Conservation (phyloP, 1,284 basidiomycete species). For the Boletellus deceptivus region DNA sequence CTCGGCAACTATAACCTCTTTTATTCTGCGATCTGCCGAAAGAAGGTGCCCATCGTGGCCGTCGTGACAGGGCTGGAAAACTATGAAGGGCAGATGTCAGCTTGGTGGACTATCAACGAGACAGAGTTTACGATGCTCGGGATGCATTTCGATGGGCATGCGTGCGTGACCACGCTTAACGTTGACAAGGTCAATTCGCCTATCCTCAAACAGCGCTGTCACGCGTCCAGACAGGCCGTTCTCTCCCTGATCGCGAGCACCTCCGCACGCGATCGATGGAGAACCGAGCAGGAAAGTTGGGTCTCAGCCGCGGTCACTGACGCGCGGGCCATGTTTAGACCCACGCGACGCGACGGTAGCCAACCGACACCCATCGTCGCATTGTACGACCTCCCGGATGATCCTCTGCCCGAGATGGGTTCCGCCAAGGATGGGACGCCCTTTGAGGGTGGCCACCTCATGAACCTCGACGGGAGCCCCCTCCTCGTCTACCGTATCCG, state of each 20-base stretch:
- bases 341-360: slow-evolving; percentile 5
- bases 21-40: slow-evolving; percentile 33
- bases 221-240: slow-evolving; percentile 20
- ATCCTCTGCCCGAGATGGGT: slow-evolving; percentile 1
- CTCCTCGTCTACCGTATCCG: slow-evolving; percentile 24
- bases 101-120: slow-evolving; percentile 32
- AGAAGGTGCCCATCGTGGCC: slow-evolving; percentile 31
- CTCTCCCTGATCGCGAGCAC: slow-evolving; percentile 19
- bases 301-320: slow-evolving; percentile 21
- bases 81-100: slow-evolving; percentile 28
- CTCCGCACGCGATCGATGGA: slow-evolving; percentile 25
- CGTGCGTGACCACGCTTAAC: slow-evolving; percentile 30
- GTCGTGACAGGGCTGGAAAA: slow-evolving; percentile 32
- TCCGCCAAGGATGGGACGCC: slow-evolving; percentile 12
- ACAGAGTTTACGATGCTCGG: slow-evolving; percentile 21
- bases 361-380: slow-evolving; percentile 17
- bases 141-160: slow-evolving; percentile 33
- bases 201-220: slow-evolving; percentile 26
- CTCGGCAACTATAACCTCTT: slow-evolving; percentile 34
- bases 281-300: slow-evolving; percentile 21
- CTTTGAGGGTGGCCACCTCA: slow-evolving; percentile 19
- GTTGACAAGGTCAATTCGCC: slow-evolving; percentile 31
- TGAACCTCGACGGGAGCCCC: slow-evolving; percentile 19
- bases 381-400: slow-evolving; percentile 26
- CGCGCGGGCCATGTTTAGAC: slow-evolving; percentile 23